These are phyloP conservation scores for Geotrichum macrosporum DNA, from an alignment of 1,139 yeast species.

Conservation along the genomic window DNA sequence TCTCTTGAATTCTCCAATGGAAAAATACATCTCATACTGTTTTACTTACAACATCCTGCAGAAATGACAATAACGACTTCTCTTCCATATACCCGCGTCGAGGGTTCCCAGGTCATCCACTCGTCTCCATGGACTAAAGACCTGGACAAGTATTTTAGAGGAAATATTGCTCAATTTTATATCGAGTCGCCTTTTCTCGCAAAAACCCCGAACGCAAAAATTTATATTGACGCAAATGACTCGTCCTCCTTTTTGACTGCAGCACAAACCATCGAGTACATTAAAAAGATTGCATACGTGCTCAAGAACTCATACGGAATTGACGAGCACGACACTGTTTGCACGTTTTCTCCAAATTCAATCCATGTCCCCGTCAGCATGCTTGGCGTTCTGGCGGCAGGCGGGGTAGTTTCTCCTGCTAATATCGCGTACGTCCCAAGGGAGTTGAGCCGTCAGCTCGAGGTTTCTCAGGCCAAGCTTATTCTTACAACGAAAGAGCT, in stretches of 20 bases:
- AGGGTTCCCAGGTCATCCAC: slow-evolving; percentile 14
- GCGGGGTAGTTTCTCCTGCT: slow-evolving; percentile 39
- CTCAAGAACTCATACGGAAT: slow-evolving; percentile 29
- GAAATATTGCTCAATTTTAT: slow-evolving; percentile 21
- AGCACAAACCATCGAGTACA: slow-evolving; percentile 25
- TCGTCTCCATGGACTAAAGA: slow-evolving; percentile 18
- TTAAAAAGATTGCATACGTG: slow-evolving; percentile 28
- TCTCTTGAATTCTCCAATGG: too few species aligned
- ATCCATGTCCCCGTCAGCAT: slow-evolving; percentile 35
- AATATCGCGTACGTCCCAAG: slow-evolving; percentile 36
- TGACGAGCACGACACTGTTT: slow-evolving; percentile 34
- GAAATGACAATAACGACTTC: too few species aligned
- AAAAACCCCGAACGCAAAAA: slow-evolving; percentile 6
- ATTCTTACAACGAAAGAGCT: slow-evolving; percentile 31
- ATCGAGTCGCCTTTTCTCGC: slow-evolving; percentile 11
- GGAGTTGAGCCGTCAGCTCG: slow-evolving; percentile 39
- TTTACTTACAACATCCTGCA: too few species aligned
- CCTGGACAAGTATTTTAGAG: slow-evolving; percentile 1
- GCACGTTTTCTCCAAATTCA: slow-evolving; percentile 35
- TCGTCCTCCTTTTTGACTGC: slow-evolving; percentile 23
- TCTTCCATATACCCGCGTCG: slow-evolving; percentile 9
- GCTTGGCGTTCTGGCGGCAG: slow-evolving; percentile 35
- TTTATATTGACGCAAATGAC: slow-evolving; percentile 20
- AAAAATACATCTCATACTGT: too few species aligned
- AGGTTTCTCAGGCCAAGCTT: slow-evolving; percentile 32